These are phyloP conservation scores for Hortaea werneckii DNA, from an alignment of 2,329 filamentous ascomycete genomes.

Conservation along the genomic window DNA sequence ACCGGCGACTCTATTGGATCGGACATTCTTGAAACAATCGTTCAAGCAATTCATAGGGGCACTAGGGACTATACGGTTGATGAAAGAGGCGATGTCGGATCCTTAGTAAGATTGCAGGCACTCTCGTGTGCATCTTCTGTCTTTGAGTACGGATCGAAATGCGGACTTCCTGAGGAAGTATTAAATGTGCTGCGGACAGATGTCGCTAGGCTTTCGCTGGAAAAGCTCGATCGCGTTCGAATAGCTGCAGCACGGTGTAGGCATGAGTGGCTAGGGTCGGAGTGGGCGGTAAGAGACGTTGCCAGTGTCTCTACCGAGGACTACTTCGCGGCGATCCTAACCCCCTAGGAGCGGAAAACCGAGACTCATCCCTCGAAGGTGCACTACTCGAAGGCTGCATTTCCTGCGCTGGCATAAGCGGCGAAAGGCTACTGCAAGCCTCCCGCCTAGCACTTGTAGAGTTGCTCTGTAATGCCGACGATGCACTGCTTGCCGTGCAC, in stretches of 20 bases:
- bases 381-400: constrained; percentile 56
- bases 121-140: constrained; percentile 47
- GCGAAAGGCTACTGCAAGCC: constrained; percentile 62
- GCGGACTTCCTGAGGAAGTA: neutral
- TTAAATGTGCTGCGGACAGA: constrained; percentile 12
- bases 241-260: constrained; percentile 48
- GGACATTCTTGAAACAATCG: constrained; percentile 11
- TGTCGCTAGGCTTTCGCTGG: constrained; percentile 60
- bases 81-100: constrained; percentile 81
- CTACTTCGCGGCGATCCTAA: constrained; percentile 15
- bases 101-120: constrained; percentile 71
- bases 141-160: neutral
- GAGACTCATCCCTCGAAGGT: constrained; percentile 20
- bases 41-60: constrained; percentile 27
- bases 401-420: constrained; percentile 66
- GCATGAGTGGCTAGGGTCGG: constrained; percentile 3
- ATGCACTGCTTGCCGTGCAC: constrained; percentile 4
- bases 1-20: constrained; percentile 2
- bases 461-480: constrained; percentile 18
- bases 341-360: constrained; percentile 3
- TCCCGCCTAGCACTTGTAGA: constrained; percentile 55
- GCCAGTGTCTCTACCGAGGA: constrained; percentile 15
- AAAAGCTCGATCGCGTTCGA: constrained; percentile 84
- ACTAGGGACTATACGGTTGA: constrained; percentile 88
- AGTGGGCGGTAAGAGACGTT: constrained; percentile 7